phyloP scores from a whole-genome alignment of 139 green algal genomes.

The Chlamydomonas sp. region DNA sequence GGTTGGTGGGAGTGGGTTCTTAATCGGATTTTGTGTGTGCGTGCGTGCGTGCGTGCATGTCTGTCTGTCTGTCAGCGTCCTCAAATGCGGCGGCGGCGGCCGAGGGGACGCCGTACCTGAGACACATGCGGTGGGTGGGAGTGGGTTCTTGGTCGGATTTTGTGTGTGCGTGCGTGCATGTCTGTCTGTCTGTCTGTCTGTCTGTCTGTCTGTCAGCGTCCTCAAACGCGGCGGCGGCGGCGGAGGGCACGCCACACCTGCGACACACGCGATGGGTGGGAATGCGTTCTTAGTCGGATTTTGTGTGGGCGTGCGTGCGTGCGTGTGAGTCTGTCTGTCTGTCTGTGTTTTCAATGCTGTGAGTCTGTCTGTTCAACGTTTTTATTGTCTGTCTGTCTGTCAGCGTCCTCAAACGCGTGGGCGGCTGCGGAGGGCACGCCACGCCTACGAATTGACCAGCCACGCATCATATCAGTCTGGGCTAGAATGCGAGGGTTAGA shows the following conservation, averaged over 20 bases:
- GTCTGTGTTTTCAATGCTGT: not conserved
- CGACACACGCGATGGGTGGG: slow-evolving; percentile 22
- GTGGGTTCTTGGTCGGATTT: too few species aligned
- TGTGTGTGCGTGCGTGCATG: not conserved
- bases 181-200: too few species aligned
- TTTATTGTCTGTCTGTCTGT: too few species aligned
- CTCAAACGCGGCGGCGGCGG: slow-evolving; percentile 58
- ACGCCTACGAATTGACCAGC: slow-evolving; percentile 74
- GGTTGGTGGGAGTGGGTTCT: too few species aligned
- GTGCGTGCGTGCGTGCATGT: not conserved
- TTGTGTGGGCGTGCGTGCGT: not conserved
- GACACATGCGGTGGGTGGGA: slow-evolving; percentile 18
- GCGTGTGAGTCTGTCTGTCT: not conserved
- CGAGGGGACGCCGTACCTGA: slow-evolving; percentile 74
- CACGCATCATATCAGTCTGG: too few species aligned
- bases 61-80: too few species aligned
- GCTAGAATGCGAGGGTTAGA: not conserved
- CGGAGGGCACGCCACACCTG: slow-evolving; percentile 74
- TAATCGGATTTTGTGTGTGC: not conserved
- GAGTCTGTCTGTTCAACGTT: slow-evolving; percentile 1
- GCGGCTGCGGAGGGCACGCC: slow-evolving; percentile 60
- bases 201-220: too few species aligned
- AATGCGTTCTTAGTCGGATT: too few species aligned
- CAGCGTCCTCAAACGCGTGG: slow-evolving; percentile 58
- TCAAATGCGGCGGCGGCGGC: slow-evolving; percentile 57